Conservation (phyloP, 2,329 filamentous ascomycete species). For the Hymenoscyphus fructigenus region DNA sequence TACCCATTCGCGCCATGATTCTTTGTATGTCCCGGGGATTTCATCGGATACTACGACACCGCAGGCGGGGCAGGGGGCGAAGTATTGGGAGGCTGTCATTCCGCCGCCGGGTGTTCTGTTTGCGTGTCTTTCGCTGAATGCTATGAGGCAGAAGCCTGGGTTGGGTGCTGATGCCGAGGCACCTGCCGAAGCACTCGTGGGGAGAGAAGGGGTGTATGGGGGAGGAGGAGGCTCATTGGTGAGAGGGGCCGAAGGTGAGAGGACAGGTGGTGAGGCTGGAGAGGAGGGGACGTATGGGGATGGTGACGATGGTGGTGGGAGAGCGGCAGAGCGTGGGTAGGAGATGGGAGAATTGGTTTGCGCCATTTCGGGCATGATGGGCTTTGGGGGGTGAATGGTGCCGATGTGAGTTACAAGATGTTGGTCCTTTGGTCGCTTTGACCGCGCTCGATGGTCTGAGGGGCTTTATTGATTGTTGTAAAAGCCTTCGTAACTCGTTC, state of each 20-base stretch:
- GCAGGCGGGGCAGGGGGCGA: conserved; percentile 26
- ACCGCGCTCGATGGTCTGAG: background rate
- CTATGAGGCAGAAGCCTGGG: conserved; percentile 30
- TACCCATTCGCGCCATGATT: conserved; percentile 28
- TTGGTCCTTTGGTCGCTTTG: background rate
- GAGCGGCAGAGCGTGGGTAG: background rate
- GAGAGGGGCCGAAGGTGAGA: conserved; percentile 1
- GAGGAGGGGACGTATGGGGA: background rate
- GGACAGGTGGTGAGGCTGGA: background rate
- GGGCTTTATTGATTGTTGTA: background rate
- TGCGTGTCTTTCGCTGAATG: conserved; percentile 27
- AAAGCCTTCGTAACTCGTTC: too few relatives aligned
- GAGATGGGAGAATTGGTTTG: background rate
- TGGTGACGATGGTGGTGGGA: background rate
- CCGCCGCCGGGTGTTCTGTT: conserved; percentile 27
- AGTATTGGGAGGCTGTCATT: conserved; percentile 26
- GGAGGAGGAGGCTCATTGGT: conserved; percentile 10
- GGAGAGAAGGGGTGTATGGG: conserved; percentile 9
- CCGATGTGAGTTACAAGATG: background rate
- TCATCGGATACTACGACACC: conserved; percentile 19
- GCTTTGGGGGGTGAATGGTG: background rate
- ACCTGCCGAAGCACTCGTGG: background rate
- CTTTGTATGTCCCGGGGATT: conserved; percentile 24
- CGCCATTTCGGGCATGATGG: conserved; percentile 14
- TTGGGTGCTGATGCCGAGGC: conserved; percentile 15